These are phyloP conservation scores for Trametes villosa DNA, from an alignment of 768 basidiomycete genomes.

Conservation along the genomic window DNA sequence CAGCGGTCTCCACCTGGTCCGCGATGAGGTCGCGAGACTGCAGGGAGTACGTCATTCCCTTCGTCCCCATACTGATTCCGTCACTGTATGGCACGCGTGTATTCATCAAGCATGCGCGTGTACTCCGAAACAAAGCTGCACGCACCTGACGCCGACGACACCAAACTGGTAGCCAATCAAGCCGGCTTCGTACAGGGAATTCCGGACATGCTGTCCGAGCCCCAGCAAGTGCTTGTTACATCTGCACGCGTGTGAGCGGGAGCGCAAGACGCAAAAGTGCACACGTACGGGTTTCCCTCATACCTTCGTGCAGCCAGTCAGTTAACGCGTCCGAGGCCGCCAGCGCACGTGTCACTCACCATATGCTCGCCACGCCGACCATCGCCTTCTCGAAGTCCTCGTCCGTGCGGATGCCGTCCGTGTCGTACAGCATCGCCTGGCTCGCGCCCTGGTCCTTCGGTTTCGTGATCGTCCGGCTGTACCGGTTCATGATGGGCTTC, in stretches of 20 bases:
- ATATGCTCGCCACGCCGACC: slow-evolving; percentile 97
- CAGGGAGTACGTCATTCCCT: slow-evolving; percentile 93
- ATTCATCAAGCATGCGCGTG: neutral
- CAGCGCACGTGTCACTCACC: slow-evolving; percentile 56
- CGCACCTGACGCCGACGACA: slow-evolving; percentile 77
- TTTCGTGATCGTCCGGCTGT: slow-evolving; percentile 84
- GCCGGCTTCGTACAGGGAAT: slow-evolving; percentile 68
- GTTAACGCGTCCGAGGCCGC: slow-evolving; percentile 15
- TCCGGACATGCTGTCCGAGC: slow-evolving; percentile 86
- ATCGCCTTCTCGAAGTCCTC: slow-evolving; percentile 93
- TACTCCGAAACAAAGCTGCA: neutral
- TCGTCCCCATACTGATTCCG: slow-evolving; percentile 97
- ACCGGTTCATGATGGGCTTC: slow-evolving; percentile 51
- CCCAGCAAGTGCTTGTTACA: slow-evolving; percentile 94
- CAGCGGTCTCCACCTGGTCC: slow-evolving; percentile 95
- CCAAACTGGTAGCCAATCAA: slow-evolving; percentile 98
- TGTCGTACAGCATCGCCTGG: slow-evolving; percentile 99
- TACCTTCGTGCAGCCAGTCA: slow-evolving; percentile 62
- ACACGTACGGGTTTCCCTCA: slow-evolving; percentile 93
- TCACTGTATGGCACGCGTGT: slow-evolving; percentile 55
- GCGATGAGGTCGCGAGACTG: slow-evolving; percentile 98
- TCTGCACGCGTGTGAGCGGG: slow-evolving; percentile 46
- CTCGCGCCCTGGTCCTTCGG: slow-evolving; percentile 95
- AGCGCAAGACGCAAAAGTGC: neutral
- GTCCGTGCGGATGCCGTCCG: slow-evolving; percentile 82